A percentile compares a stretch with the other conserved stretches of the same genome.
Evolutionary conservation across 2,329 filamentous ascomycete species (phyloP).

Genomic region (Colletotrichum costaricense): DNA sequence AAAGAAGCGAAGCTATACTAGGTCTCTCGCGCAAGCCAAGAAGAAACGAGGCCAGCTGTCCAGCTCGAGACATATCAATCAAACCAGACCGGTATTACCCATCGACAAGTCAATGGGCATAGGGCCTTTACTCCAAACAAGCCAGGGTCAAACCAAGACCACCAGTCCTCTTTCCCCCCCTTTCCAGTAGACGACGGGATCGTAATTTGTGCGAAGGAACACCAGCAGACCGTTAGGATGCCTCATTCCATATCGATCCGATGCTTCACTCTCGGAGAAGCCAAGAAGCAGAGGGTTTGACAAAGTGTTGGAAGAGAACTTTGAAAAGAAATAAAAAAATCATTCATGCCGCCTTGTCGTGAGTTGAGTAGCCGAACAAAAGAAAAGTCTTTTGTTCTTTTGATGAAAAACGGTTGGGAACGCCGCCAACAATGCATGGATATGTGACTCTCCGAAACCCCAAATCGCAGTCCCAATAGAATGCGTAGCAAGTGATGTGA

Average conservation of each 20-base stretch:
- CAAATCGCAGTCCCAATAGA: constrained; percentile 29
- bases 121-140: constrained; percentile 29
- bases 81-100: constrained; percentile 18
- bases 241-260: constrained; percentile 4
- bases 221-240: constrained; percentile 34
- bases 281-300: constrained; percentile 34
- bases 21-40: constrained; percentile 31
- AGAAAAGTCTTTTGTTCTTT: constrained; percentile 35
- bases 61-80: constrained; percentile 12
- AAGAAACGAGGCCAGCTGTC: background rate
- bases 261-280: constrained; percentile 35
- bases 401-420: constrained; percentile 40
- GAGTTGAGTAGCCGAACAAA: constrained; percentile 36
- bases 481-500: constrained; percentile 31
- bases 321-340: constrained; percentile 34
- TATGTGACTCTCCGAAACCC: constrained; percentile 35
- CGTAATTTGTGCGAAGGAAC: constrained; percentile 13
- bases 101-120: constrained; percentile 18
- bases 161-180: constrained; percentile 24
- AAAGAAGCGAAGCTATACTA: constrained; percentile 31
- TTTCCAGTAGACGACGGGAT: background rate
- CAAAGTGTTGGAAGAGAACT: constrained; percentile 29
- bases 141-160: constrained; percentile 19
- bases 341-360: constrained; percentile 35
- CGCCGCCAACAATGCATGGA: constrained; percentile 52